A percentile compares a stretch with the other conserved stretches of the same genome.
Conservation (phyloP, 768 basidiomycete species). For the Hypholoma fasciculare region DNA sequence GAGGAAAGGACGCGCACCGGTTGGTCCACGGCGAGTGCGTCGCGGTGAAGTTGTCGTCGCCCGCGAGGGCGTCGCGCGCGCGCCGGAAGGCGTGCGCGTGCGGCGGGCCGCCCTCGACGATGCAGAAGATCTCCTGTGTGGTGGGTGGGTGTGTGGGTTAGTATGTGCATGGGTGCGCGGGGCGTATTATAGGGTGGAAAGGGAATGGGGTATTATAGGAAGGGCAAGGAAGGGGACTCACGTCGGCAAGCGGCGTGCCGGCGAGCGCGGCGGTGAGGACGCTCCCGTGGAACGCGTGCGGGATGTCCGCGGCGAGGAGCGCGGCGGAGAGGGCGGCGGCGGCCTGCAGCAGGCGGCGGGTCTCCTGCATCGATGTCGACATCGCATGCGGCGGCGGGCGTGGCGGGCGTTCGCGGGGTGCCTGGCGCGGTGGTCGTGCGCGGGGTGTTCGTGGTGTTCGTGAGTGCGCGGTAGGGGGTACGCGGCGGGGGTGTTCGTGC, state of each 20-base stretch:
- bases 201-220: too few relatives aligned
- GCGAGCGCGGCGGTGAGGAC: slow-evolving; percentile 71
- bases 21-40: slow-evolving; percentile 87
- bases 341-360: slow-evolving; percentile 73
- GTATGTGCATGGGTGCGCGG: too few relatives aligned
- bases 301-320: slow-evolving; percentile 55
- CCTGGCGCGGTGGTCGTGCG: too few relatives aligned
- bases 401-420: too few relatives aligned
- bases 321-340: slow-evolving; percentile 71
- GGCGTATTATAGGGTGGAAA: too few relatives aligned
- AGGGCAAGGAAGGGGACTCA: too few relatives aligned
- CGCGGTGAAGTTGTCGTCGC: slow-evolving; percentile 61
- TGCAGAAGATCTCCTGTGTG: slow-evolving; percentile 89
- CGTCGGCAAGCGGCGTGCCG: slow-evolving; percentile 65
- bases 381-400: too few relatives aligned
- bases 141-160: too few relatives aligned
- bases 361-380: slow-evolving; percentile 57
- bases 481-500: too few relatives aligned
- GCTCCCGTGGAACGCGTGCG: slow-evolving; percentile 83
- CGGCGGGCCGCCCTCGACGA: slow-evolving; percentile 71
- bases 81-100: slow-evolving; percentile 74
- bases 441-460: too few relatives aligned
- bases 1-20: slow-evolving; percentile 45
- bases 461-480: too few relatives aligned
- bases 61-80: slow-evolving; percentile 72